A percentile compares a stretch with the other conserved stretches of the same genome.
phyloP scores from a whole-genome alignment of 495 filamentous ascomycete genomes.

The Tuber calosporum region DNA sequence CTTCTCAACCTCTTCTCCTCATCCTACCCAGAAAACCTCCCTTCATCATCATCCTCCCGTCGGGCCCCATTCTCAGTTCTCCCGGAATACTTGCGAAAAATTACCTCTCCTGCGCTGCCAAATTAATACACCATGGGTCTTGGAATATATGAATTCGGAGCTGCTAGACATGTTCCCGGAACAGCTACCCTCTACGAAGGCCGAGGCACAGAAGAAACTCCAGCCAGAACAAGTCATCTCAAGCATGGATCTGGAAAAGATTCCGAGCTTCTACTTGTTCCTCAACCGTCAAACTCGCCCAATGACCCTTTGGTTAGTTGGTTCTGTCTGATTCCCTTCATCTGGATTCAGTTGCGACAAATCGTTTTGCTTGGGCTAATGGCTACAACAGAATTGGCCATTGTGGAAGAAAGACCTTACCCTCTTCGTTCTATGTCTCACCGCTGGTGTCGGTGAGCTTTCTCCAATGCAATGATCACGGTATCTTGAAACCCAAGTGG shows the following conservation, averaged over 20 bases:
- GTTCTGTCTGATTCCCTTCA: constrained; percentile 5
- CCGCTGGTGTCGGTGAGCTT: constrained; percentile 47
- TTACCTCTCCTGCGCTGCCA: not conserved
- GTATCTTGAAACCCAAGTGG: not conserved
- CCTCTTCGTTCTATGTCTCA: constrained; percentile 51
- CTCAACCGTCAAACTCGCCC: constrained; percentile 51
- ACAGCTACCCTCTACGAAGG: constrained; percentile 45
- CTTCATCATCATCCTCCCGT: not conserved
- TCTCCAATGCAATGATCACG: not conserved
- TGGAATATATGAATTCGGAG: constrained; percentile 46
- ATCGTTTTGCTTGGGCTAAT: constrained; percentile 24
- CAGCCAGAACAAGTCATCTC: constrained; percentile 30
- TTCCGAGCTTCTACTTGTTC: constrained; percentile 49
- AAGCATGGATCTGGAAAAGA: constrained; percentile 50
- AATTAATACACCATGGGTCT: constrained; percentile 42
- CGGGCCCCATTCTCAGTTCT: not conserved
- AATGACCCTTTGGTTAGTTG: constrained; percentile 52
- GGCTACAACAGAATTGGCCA: constrained; percentile 46
- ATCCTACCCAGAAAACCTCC: not conserved
- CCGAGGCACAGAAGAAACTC: constrained; percentile 22
- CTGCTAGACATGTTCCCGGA: constrained; percentile 48
- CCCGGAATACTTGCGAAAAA: not conserved
- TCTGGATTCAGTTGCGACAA: not conserved
- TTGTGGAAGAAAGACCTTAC: constrained; percentile 52
- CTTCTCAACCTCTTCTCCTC: not conserved